Conservation (phyloP, 139 green algal species). For the Trebouxia sp. region DNA sequence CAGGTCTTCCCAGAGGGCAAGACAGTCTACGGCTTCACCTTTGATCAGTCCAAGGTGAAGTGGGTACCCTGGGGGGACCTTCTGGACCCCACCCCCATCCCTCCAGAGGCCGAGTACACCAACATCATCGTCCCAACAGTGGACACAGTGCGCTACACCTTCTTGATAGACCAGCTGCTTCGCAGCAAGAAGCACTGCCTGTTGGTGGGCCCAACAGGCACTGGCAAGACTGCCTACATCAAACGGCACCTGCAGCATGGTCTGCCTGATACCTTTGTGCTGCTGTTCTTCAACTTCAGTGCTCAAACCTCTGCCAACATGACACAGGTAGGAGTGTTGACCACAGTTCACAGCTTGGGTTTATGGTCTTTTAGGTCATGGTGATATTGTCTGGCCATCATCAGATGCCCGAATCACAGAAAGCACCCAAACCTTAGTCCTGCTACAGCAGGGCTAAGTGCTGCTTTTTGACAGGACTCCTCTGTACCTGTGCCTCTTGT, state of each 20-base stretch:
- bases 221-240: slow-evolving; percentile 79
- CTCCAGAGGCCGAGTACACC: slow-evolving; percentile 49
- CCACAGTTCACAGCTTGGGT: not conserved
- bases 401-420: too few species aligned
- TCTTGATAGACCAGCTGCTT: slow-evolving; percentile 64
- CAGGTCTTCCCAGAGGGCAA: slow-evolving; percentile 40
- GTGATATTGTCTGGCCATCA: too few species aligned
- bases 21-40: slow-evolving; percentile 74
- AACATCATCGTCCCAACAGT: slow-evolving; percentile 78
- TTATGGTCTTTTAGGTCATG: not conserved
- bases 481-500: not conserved
- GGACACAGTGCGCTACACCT: slow-evolving; percentile 66
- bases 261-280: slow-evolving; percentile 53
- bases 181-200: slow-evolving; percentile 63
- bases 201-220: slow-evolving; percentile 48
- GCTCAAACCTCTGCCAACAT: slow-evolving; percentile 69
- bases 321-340: slow-evolving; percentile 28
- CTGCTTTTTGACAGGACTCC: too few species aligned
- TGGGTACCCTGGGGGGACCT: slow-evolving; percentile 64
- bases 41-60: slow-evolving; percentile 58
- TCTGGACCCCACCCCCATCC: slow-evolving; percentile 52
- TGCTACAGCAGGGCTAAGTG: too few species aligned
- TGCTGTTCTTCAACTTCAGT: slow-evolving; percentile 66
- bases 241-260: slow-evolving; percentile 54
- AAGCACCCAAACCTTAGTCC: too few species aligned